Evolutionary conservation across 1,139 yeast genomes (phyloP), one percentile per base, ranked within the genome.

Genomic region (Pichia sp.): DNA sequence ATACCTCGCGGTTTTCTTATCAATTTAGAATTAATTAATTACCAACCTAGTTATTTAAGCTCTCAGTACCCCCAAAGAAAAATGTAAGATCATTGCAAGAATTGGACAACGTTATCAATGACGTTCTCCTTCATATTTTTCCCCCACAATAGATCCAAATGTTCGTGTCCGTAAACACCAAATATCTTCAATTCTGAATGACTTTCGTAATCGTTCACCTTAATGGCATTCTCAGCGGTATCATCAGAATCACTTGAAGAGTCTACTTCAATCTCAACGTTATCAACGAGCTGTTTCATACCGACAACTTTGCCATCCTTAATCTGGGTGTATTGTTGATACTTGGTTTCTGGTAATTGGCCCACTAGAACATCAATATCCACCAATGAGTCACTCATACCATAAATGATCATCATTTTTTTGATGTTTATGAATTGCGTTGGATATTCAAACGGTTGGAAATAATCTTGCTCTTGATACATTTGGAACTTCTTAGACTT

Each of bases 141-240:
- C 7, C 96, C 96, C 97, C 97, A 88, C 20, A 88, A 63, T 48
- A 88, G 71, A 55, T 88, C 97, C 42, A 88, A 63, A 59, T 88
- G 97, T 59, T 88, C 97, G 54, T 86, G 77, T 26, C 60, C 63
- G 1, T 60, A 63, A 3, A 82, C 72, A 0, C 78, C 74, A 27
- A 64, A 60, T 16, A 53, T 46, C 4, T 38, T 38, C 22, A 51
- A 33, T 19, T 40, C 38, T 5, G 44, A 30, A 5, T 5, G 6
- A 15, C 16, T 21, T 10, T 29, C 20, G 22, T 4, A 12, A 11
- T 14, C 14, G 12, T 26, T 26, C 2, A 26, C 20, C 13, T 10
- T 14, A 5, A 15, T n/a, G 9, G 13, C 15, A 24, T 22, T 26
- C 3, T 17, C 22, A 15, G 27, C 20, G 16, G 27, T 32, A 20